Conservation (phyloP, 352 stramenopile genomes). For the Pythium pyrilobum region DNA sequence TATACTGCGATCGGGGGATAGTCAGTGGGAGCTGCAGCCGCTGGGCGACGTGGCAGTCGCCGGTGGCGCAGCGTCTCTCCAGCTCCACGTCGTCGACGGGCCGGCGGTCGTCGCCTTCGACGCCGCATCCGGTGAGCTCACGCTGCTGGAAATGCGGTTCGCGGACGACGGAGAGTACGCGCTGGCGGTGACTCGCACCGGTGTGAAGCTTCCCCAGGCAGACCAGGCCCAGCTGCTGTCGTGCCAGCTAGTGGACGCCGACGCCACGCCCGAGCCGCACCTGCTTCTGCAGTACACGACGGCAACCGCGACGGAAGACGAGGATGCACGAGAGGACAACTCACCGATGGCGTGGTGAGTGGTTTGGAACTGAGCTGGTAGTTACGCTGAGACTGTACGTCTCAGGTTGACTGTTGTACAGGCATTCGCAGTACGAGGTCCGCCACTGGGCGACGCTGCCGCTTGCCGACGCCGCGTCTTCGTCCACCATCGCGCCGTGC, state of each 20-base stretch:
- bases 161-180: conserved; percentile 3
- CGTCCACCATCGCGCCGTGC: not conserved
- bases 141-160: not conserved
- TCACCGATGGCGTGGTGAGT: not conserved
- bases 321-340: not conserved
- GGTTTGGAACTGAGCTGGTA: not conserved
- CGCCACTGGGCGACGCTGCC: conserved; percentile 1
- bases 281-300: conserved; percentile 11
- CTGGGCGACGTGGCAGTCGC: conserved; percentile 7
- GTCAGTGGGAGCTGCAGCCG: conserved; percentile 4
- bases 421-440: not conserved
- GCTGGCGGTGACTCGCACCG: not conserved
- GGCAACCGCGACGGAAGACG: not conserved
- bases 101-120: conserved; percentile 6
- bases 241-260: conserved; percentile 9
- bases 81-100: conserved; percentile 9
- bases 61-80: not conserved
- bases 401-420: not conserved
- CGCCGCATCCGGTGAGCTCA: not conserved
- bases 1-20: not conserved
- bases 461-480: not conserved
- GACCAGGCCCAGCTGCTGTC: not conserved
- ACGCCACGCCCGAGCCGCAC: conserved; percentile 2
- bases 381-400: no score
- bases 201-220: not conserved